Conservation (phyloP, 1,284 basidiomycete genomes). For the Retiboletus fuscus region DNA sequence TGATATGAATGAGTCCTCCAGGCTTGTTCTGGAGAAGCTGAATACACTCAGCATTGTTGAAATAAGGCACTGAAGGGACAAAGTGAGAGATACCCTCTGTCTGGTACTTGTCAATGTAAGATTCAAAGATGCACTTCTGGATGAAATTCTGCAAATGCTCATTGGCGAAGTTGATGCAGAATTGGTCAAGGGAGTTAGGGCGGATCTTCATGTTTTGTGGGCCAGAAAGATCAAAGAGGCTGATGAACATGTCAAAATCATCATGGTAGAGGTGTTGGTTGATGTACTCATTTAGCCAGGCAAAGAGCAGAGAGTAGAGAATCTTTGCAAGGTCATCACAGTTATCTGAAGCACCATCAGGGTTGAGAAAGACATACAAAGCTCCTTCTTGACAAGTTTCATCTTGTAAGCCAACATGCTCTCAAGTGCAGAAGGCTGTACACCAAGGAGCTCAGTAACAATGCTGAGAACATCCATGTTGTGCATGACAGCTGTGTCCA, state of each 20-base stretch:
- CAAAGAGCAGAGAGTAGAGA: conserved; percentile 93
- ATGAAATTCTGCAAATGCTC: conserved; percentile 90
- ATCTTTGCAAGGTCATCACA: conserved; percentile 94
- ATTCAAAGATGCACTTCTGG: conserved; percentile 84
- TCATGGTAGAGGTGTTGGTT: conserved; percentile 94
- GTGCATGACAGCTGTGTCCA: conserved; percentile 88
- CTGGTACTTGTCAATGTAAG: conserved; percentile 83
- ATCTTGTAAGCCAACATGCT: conserved; percentile 92
- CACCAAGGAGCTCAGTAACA: conserved; percentile 92
- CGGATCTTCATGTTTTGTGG: conserved; percentile 87
- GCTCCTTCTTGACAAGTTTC: conserved; percentile 91
- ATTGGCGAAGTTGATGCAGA: conserved; percentile 53
- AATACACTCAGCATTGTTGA: conserved; percentile 92
- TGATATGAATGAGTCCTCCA: conserved; percentile 94
- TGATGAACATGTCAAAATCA: conserved; percentile 92
- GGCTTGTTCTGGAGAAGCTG: conserved; percentile 88
- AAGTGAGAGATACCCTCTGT: conserved; percentile 82
- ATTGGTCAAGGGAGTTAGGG: conserved; percentile 93
- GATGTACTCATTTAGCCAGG: conserved; percentile 96
- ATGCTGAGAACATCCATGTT: conserved; percentile 84
- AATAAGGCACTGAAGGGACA: conserved; percentile 83
- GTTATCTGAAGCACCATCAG: conserved; percentile 92
- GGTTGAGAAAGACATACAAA: conserved; percentile 98
- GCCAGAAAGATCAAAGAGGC: conserved; percentile 95
- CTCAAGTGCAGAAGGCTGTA: conserved; percentile 81